Evolutionary conservation across 228 moss, liverwort and hornwort genomes (phyloP).

Genomic region (Sphagnum fallax): DNA sequence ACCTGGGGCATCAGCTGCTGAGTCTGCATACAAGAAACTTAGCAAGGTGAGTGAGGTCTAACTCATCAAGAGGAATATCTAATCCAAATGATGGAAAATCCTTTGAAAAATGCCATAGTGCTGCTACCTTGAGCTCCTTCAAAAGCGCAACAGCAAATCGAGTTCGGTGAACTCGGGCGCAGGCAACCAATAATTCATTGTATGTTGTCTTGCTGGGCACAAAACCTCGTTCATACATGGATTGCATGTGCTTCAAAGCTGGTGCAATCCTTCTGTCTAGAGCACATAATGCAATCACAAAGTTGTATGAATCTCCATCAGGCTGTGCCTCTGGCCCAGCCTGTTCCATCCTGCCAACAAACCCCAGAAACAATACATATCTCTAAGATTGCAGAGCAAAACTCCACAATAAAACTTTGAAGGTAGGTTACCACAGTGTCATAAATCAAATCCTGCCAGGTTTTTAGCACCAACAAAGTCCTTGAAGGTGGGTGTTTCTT

Average conservation of each 20-base stretch:
- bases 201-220: constrained; percentile 92
- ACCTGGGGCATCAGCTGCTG: constrained; percentile 49
- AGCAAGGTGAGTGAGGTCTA: background rate
- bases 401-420: too few relatives aligned
- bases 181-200: constrained; percentile 80
- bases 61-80: too few relatives aligned
- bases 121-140: constrained; percentile 70
- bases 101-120: background rate
- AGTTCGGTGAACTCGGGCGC: constrained; percentile 47
- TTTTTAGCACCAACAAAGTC: too few relatives aligned
- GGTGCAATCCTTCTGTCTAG: constrained; percentile 68
- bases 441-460: too few relatives aligned
- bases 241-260: constrained; percentile 62
- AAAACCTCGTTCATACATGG: constrained; percentile 61
- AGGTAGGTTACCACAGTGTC: background rate
- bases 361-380: background rate
- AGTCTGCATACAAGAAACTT: constrained; percentile 25
- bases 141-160: constrained; percentile 48
- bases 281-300: constrained; percentile 87
- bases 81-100: too few relatives aligned
- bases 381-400: background rate
- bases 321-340: constrained; percentile 75
- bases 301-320: constrained; percentile 92
- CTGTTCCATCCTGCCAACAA: constrained; percentile 62
- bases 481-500: too few relatives aligned